Percentiles rank a stretch among this genome's conserved stretches.
Conservation (phyloP, 2,329 filamentous ascomycete species). For the Fusarium neocosmosporiellum region DNA sequence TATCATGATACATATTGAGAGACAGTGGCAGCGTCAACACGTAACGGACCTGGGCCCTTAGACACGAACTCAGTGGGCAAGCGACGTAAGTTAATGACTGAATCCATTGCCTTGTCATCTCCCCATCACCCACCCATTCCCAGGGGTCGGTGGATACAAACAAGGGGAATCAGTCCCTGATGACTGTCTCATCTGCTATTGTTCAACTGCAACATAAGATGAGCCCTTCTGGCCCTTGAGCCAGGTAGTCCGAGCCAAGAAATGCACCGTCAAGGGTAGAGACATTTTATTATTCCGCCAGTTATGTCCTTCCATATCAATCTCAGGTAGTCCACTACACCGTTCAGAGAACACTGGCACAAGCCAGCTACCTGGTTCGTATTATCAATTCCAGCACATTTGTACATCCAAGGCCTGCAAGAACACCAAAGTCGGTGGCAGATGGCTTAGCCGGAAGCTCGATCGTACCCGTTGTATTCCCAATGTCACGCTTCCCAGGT, state of each 20-base stretch:
- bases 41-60: too few species aligned
- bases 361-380: constrained; percentile 27
- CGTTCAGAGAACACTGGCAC: constrained; percentile 10
- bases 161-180: background rate
- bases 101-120: background rate
- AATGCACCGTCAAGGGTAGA: background rate
- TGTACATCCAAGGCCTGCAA: constrained; percentile 44
- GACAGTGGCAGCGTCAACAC: too few species aligned
- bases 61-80: background rate
- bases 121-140: background rate
- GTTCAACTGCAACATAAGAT: background rate
- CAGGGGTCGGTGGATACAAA: background rate
- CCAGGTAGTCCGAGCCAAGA: background rate
- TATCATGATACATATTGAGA: background rate
- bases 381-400: constrained; percentile 37
- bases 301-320: constrained; percentile 1
- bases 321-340: background rate
- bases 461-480: constrained; percentile 40
- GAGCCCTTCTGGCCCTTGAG: background rate
- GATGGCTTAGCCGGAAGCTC: constrained; percentile 39
- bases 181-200: background rate
- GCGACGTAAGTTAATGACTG: too few species aligned
- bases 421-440: constrained; percentile 35
- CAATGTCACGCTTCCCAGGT: constrained; percentile 43
- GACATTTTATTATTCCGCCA: background rate